phyloP scores from a whole-genome alignment of 2,329 filamentous ascomycete genomes.

The Biscogniauxia sp. region DNA sequence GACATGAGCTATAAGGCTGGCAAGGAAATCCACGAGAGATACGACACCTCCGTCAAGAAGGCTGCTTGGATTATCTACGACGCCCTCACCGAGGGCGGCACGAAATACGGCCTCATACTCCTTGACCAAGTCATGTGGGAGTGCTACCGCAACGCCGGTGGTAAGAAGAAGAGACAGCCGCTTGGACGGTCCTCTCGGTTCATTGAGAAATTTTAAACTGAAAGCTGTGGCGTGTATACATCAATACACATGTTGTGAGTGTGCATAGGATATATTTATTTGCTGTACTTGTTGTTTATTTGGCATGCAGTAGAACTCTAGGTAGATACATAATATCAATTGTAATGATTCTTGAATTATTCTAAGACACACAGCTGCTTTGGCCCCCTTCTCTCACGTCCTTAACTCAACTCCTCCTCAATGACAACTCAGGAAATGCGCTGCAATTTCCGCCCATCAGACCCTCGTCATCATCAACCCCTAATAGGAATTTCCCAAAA shows the following conservation, averaged over 20 bases:
- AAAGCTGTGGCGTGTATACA: too few species aligned
- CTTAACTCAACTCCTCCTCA: not conserved
- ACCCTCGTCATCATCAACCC: constrained; percentile 4
- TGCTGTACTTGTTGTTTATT: too few species aligned
- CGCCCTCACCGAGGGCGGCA: not conserved
- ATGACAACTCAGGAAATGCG: constrained; percentile 3
- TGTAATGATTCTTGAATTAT: too few species aligned
- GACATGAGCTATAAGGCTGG: not conserved
- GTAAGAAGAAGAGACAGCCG: not conserved
- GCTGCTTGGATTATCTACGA: not conserved
- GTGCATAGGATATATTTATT: too few species aligned
- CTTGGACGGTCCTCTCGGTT: not conserved
- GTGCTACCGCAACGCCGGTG: not conserved
- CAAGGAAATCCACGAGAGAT: not conserved
- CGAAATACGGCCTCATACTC: not conserved
- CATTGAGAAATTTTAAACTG: not conserved
- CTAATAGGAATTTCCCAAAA: constrained; percentile 7
- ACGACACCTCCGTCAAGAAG: not conserved
- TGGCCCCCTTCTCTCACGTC: not conserved
- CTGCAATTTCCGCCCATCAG: constrained; percentile 4
- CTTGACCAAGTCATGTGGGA: not conserved
- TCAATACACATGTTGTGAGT: too few species aligned
- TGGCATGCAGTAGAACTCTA: too few species aligned
- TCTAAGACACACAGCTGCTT: not conserved
- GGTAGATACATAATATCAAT: too few species aligned